Conservation (phyloP, 2,329 filamentous ascomycete species). For the Mycocentrospora acerina region DNA sequence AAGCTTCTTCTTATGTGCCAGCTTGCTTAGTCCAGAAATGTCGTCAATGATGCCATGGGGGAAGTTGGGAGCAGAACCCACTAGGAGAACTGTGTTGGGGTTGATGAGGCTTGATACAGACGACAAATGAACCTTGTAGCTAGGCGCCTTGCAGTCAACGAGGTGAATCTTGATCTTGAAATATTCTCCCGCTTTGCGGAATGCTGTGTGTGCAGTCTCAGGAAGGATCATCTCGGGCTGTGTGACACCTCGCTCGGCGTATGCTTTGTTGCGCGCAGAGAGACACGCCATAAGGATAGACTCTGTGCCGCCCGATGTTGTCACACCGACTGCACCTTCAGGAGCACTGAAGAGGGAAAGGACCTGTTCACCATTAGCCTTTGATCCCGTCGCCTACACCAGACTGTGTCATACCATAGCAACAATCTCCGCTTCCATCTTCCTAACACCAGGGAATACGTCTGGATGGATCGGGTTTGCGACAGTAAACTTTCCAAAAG, state of each 20-base stretch:
- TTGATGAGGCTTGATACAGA: conserved; percentile 85
- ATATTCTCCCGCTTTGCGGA: conserved; percentile 92
- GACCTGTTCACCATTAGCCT: conserved; percentile 44
- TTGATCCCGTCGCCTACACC: neutral
- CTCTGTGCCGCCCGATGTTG: conserved; percentile 91
- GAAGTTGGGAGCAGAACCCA: conserved; percentile 95
- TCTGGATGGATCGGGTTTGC: conserved; percentile 97
- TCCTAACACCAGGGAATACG: conserved; percentile 94
- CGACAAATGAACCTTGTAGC: conserved; percentile 79
- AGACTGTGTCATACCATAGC: conserved; percentile 71
- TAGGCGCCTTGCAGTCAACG: conserved; percentile 81
- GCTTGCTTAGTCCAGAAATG: conserved; percentile 78
- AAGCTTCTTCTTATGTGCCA: conserved; percentile 76
- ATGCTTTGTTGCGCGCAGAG: conserved; percentile 85
- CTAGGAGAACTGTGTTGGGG: conserved; percentile 88
- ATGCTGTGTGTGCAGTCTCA: conserved; percentile 91
- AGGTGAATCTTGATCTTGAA: conserved; percentile 95
- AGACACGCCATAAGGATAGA: conserved; percentile 96
- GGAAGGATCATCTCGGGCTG: conserved; percentile 98
- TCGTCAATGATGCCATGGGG: conserved; percentile 98
- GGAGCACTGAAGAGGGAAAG: conserved; percentile 87
- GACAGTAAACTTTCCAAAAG: conserved; percentile 91
- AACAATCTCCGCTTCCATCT: conserved; percentile 99
- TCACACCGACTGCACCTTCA: conserved; percentile 79
- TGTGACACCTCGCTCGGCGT: conserved; percentile 79